These are phyloP conservation scores for Fusarium praegraminearum DNA, from an alignment of 2,329 filamentous ascomycete species.

Conservation along the genomic window DNA sequence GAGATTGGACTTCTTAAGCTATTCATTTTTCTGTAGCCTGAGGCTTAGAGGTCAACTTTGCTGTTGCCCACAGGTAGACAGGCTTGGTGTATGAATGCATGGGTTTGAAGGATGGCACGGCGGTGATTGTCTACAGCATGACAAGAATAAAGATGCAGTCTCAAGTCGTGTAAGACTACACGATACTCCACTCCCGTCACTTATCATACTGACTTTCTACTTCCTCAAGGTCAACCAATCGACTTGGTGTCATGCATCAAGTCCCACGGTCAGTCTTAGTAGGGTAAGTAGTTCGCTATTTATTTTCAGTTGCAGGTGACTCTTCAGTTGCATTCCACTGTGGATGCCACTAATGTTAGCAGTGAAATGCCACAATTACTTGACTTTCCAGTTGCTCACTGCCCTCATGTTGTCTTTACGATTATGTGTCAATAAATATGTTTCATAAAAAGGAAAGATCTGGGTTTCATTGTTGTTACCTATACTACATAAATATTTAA, in stretches of 20 bases:
- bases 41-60: too few relatives aligned
- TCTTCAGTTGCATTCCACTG: background rate
- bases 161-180: accelerated
- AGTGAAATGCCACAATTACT: background rate
- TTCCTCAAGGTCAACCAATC: background rate
- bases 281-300: background rate
- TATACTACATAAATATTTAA: background rate
- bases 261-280: background rate
- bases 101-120: background rate
- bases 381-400: background rate
- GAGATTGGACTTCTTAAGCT: too few relatives aligned
- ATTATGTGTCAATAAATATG: too few relatives aligned
- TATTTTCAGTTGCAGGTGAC: background rate
- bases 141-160: background rate
- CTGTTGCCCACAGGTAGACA: too few relatives aligned
- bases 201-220: background rate
- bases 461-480: background rate
- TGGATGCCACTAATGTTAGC: background rate
- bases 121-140: background rate
- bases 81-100: background rate
- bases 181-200: accelerated
- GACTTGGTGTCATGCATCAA: background rate
- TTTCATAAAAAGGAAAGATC: background rate
- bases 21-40: too few relatives aligned
- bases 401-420: background rate